phyloP scores from a whole-genome alignment of 441 rosid species.

The Gossypium davidsonii region DNA sequence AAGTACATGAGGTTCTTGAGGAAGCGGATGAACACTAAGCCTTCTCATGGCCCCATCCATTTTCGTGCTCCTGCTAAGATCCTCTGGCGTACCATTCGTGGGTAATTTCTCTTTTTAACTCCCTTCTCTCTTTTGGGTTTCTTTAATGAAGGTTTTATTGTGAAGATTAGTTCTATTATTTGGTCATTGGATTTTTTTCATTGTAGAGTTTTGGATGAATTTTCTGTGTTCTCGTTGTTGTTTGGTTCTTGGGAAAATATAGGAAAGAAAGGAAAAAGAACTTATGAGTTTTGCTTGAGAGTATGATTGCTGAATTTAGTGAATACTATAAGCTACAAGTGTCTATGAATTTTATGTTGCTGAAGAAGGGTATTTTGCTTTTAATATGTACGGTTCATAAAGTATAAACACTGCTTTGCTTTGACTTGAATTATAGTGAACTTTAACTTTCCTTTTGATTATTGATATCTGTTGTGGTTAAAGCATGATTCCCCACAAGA shows the following conservation, averaged over 20 bases:
- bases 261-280: background rate
- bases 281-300: background rate
- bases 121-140: background rate
- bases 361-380: background rate
- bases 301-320: background rate
- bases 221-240: background rate
- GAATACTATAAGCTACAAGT: background rate
- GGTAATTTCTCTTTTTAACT: constrained; percentile 33
- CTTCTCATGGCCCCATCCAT: constrained; percentile 90
- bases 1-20: constrained; percentile 83
- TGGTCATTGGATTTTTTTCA: background rate
- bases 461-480: background rate
- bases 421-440: background rate
- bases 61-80: constrained; percentile 88
- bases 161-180: background rate
- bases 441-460: background rate
- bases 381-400: background rate
- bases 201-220: background rate
- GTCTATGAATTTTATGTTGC: background rate
- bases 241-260: background rate
- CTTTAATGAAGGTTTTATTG: background rate
- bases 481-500: constrained; percentile 63
- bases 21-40: constrained; percentile 92
- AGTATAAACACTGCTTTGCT: background rate
- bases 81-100: constrained; percentile 88